Evolutionary conservation across 2,329 filamentous ascomycete species (phyloP).

Genomic region (Phialophora macrospora): DNA sequence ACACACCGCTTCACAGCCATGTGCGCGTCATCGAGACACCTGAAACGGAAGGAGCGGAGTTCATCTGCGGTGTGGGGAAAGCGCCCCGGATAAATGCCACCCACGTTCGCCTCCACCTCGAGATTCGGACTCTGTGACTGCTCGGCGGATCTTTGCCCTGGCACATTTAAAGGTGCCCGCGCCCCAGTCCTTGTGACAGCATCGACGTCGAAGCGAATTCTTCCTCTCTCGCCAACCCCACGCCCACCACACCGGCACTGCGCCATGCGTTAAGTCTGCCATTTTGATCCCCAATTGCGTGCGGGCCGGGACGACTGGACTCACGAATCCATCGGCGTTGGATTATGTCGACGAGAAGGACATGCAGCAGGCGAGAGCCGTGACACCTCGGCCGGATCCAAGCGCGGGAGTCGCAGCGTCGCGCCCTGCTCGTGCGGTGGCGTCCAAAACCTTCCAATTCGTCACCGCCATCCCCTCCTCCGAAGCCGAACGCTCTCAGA

Average conservation of each 20-base stretch:
- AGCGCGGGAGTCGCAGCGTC: conserved; percentile 28
- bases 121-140: background rate
- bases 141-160: background rate
- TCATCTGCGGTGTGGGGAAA: conserved; percentile 2
- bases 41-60: conserved; percentile 8
- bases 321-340: background rate
- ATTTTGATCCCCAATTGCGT: background rate
- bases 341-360: conserved; percentile 35
- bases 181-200: conserved; percentile 2
- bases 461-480: conserved; percentile 33
- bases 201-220: background rate
- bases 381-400: conserved; percentile 30
- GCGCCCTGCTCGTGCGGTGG: conserved; percentile 14
- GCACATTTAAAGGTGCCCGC: conserved; percentile 4
- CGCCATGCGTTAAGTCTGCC: background rate
- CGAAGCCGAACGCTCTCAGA: conserved; percentile 32
- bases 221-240: conserved; percentile 3
- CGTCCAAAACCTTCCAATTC: conserved; percentile 34
- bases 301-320: conserved; percentile 2
- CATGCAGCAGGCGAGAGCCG: conserved; percentile 35
- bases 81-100: background rate
- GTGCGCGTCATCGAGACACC: background rate
- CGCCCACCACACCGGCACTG: background rate
- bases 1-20: background rate
- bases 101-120: background rate